Base-by-base conservation (phyloP, 2,329 filamentous ascomycete genomes). In the Hypoxylon sp. region DNA sequence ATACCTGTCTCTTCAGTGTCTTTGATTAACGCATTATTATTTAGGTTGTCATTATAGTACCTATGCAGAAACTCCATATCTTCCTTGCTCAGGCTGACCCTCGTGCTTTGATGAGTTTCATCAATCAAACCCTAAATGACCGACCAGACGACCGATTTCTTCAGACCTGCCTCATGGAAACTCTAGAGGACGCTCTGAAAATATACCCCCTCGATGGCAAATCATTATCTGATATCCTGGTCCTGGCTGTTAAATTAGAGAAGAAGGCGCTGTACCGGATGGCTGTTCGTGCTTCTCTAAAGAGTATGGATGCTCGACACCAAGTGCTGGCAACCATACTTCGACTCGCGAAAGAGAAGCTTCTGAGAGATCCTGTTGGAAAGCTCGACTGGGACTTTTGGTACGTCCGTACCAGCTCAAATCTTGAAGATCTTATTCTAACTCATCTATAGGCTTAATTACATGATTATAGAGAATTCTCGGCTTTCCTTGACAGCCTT, bases 41-140 rank as follows among this genome's bases (percentile, higher is more conserved):
- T 41, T 45, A 70, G 65, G 68, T 56, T 30, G 63, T 61, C 21
- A 19, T 70, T 27, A 61, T 70, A 47, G 50, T 53, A n/a, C 65
- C 62, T 23, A 48, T 58, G 32, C 9, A 41, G 1, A 25, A 60
- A 16, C 21, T 67, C 7, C 5, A 11, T 2, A 27, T 14, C 3
- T 54, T 63, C 27, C 5, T 54, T 45, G 4, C 11, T 29, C 11
- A 9, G 4, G 11, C 25, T 19, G 4, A 27, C n/a, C 43, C 16
- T 9, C 19, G 8, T 52, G 32, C 6, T 50, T 6, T 47, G 25
- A 45, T 54, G 21, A 51, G 23, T 8, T 14, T 65, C 11, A 6
- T 43, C 7, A 29, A 9, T 1, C n/a, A 46, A n/a, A 37, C n/a
- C 43, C 23, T 61, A 37, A 19, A 7, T 2, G 34, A 64, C 14